Evolutionary conservation across 2,329 filamentous ascomycete genomes (phyloP).

Genomic region (Neodidymelliopsis sp.): DNA sequence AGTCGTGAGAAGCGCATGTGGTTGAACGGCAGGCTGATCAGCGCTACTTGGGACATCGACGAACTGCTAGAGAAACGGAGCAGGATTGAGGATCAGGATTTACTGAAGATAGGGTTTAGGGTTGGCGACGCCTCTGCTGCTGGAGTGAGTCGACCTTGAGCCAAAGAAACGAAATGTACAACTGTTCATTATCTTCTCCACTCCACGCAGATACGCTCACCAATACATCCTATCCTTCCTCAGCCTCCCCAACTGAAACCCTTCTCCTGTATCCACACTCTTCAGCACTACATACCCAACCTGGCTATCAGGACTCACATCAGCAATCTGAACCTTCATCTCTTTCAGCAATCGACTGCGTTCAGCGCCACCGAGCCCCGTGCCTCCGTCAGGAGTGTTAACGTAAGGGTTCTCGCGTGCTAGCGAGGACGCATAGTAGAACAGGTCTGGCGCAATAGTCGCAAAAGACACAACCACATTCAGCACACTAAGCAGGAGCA

Average conservation of each 20-base stretch:
- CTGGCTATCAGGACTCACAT: conserved; percentile 22
- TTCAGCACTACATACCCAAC: conserved; percentile 31
- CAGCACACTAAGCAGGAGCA: conserved; percentile 4
- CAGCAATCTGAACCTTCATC: conserved; percentile 29
- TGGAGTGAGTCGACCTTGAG: not conserved
- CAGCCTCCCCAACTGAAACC: not conserved
- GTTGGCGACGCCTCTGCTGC: conserved; percentile 11
- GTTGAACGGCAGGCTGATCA: conserved; percentile 38
- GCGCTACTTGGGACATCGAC: conserved; percentile 42
- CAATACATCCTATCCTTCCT: conserved; percentile 2
- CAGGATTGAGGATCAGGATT: conserved; percentile 32
- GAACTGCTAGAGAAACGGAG: conserved; percentile 34
- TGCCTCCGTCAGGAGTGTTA: conserved; percentile 19
- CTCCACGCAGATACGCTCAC: too few relatives aligned
- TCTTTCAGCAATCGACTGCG: conserved; percentile 27
- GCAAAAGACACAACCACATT: not conserved
- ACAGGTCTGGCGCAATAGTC: conserved; percentile 27
- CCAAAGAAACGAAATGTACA: not conserved
- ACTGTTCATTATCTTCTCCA: too few relatives aligned
- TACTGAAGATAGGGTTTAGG: conserved; percentile 40
- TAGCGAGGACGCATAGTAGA: conserved; percentile 28
- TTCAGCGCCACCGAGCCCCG: conserved; percentile 25
- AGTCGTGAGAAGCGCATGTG: conserved; percentile 40
- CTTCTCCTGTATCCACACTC: conserved; percentile 1
- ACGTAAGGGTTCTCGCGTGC: conserved; percentile 33